These are phyloP conservation scores for Ascosphaera apis DNA, from an alignment of 2,329 filamentous ascomycete species.

Conservation along the genomic window DNA sequence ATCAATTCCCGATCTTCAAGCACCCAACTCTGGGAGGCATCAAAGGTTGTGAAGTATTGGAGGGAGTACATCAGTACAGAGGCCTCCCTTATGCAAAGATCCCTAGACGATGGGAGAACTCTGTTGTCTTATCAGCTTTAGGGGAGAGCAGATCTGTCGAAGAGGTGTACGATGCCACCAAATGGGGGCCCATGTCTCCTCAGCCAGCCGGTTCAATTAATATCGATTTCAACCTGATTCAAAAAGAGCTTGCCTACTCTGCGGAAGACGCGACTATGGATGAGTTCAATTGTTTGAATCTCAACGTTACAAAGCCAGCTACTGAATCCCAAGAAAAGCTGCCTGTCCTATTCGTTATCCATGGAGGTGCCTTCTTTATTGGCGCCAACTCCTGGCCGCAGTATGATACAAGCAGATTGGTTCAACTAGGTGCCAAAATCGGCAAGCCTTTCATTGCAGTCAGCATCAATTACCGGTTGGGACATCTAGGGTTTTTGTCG, in stretches of 20 bases:
- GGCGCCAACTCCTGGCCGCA: slow-evolving; percentile 31
- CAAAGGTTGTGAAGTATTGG: neutral
- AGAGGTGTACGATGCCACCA: slow-evolving; percentile 11
- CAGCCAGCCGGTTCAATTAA: slow-evolving; percentile 19
- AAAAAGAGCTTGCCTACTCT: slow-evolving; percentile 21
- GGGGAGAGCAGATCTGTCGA: neutral
- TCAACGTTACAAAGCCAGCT: slow-evolving; percentile 24
- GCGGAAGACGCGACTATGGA: slow-evolving; percentile 17
- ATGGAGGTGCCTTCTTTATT: slow-evolving; percentile 28
- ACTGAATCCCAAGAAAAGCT: slow-evolving; percentile 13
- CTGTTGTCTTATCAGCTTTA: neutral
- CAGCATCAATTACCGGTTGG: slow-evolving; percentile 26
- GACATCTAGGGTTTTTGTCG: slow-evolving; percentile 23
- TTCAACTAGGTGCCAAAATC: slow-evolving; percentile 21
- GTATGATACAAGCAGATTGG: slow-evolving; percentile 24
- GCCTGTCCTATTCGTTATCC: slow-evolving; percentile 30
- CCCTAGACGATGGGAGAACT: neutral
- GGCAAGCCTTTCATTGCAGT: slow-evolving; percentile 25
- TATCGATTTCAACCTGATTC: slow-evolving; percentile 25
- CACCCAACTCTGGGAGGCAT: neutral
- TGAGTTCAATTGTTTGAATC: slow-evolving; percentile 27
- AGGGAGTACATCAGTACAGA: neutral
- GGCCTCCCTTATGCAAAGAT: neutral
- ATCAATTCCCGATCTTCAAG: neutral
- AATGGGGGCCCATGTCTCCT: slow-evolving; percentile 19